Percentiles rank a stretch among this genome's conserved stretches.
phyloP scores from a whole-genome alignment of 371 early-diverging fungal genomes.

The Lichtheimia ramosa region DNA sequence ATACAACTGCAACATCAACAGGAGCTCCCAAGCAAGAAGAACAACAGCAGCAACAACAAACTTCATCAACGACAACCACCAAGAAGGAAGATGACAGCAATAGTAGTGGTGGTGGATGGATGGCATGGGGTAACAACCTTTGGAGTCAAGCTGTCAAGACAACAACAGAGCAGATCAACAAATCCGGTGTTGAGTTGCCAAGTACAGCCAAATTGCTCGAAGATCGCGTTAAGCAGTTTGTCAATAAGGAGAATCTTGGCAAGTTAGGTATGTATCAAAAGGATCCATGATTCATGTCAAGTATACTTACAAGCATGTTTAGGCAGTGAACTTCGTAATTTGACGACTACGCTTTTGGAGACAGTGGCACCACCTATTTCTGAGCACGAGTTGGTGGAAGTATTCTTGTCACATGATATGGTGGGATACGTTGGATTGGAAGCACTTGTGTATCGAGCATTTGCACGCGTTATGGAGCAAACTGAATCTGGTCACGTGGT shows the following conservation, averaged over 20 bases:
- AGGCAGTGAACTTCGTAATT: constrained; percentile 51
- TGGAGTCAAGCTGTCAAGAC: constrained; percentile 55
- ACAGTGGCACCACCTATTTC: constrained; percentile 70
- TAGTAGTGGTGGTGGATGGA: constrained; percentile 28
- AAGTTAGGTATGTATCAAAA: constrained; percentile 53
- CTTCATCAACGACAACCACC: not conserved
- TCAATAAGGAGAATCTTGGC: constrained; percentile 64
- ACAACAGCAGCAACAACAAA: not conserved
- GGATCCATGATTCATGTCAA: not conserved
- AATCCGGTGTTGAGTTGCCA: constrained; percentile 24
- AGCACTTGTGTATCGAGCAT: constrained; percentile 59
- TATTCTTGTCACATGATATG: constrained; percentile 67
- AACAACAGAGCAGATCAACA: constrained; percentile 50
- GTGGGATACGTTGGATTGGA: constrained; percentile 62
- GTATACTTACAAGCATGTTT: not conserved
- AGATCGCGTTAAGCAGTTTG: constrained; percentile 53
- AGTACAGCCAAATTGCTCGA: constrained; percentile 53
- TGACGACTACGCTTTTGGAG: constrained; percentile 57
- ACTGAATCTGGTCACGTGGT: constrained; percentile 70
- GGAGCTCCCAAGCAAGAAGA: not conserved
- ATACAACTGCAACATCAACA: not conserved
- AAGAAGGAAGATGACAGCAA: not conserved
- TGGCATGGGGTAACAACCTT: constrained; percentile 50
- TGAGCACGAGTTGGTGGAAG: constrained; percentile 68
- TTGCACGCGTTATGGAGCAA: constrained; percentile 69